phyloP scores from a whole-genome alignment of 2,329 filamentous ascomycete genomes.

The Colletotrichum shisoi region DNA sequence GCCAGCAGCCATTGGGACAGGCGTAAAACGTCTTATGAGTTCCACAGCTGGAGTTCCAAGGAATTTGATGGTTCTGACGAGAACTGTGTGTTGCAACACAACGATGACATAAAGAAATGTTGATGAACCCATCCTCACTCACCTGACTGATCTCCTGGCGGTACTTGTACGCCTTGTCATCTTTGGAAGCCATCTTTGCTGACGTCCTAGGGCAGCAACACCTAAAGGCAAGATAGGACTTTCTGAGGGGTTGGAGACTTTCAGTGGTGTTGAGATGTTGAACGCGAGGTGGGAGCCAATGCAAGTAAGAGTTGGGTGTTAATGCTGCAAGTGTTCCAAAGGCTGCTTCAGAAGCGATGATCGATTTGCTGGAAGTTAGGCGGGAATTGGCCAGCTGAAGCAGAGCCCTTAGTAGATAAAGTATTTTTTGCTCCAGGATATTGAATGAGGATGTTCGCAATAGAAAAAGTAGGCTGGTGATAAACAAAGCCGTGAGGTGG shows the following conservation, averaged over 20 bases:
- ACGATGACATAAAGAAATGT: neutral
- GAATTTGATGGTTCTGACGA: neutral
- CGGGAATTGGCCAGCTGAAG: neutral
- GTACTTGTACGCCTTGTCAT: slow-evolving; percentile 79
- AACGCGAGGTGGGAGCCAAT: too few species aligned
- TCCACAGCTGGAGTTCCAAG: slow-evolving; percentile 4
- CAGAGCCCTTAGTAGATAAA: neutral
- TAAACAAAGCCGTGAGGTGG: neutral
- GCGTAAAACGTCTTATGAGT: neutral
- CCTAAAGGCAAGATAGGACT: neutral
- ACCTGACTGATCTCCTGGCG: slow-evolving; percentile 98
- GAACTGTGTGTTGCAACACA: neutral
- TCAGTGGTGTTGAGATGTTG: too few species aligned
- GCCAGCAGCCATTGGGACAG: neutral
- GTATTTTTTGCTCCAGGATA: too few species aligned
- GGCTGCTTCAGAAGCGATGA: neutral
- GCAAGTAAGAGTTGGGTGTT: too few species aligned
- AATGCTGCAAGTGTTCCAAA: neutral
- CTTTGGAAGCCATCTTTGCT: slow-evolving; percentile 56
- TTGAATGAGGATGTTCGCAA: too few species aligned
- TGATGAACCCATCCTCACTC: slow-evolving; percentile 47
- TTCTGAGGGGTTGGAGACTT: neutral
- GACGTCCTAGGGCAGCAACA: neutral
- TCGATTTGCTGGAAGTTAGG: neutral
- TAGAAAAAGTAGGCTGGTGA: neutral